Conservation (phyloP, 2,329 filamentous ascomycete species). For the Plectosphaerella plurivora region DNA sequence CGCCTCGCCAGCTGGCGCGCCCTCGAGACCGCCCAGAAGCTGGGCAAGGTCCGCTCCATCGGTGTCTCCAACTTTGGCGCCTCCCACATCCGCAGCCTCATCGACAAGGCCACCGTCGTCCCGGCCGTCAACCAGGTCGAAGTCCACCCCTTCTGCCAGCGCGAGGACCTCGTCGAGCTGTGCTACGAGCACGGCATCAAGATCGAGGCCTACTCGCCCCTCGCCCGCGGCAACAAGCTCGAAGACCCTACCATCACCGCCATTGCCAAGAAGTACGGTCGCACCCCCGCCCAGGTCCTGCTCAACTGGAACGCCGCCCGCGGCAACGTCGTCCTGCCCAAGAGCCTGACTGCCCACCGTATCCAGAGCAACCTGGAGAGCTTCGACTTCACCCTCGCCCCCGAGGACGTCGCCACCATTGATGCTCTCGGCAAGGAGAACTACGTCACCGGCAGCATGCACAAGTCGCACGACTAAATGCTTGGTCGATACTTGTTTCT, state of each 20-base stretch:
- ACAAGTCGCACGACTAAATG: slow-evolving; percentile 31
- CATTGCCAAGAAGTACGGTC: slow-evolving; percentile 50
- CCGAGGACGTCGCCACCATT: slow-evolving; percentile 39
- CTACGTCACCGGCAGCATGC: slow-evolving; percentile 27
- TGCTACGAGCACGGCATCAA: slow-evolving; percentile 76
- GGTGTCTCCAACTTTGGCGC: slow-evolving; percentile 28
- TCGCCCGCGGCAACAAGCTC: slow-evolving; percentile 31
- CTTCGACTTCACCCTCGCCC: slow-evolving; percentile 55
- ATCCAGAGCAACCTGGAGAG: slow-evolving; percentile 61
- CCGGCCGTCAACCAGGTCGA: slow-evolving; percentile 59
- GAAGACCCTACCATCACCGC: slow-evolving; percentile 51
- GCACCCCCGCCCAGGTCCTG: slow-evolving; percentile 53
- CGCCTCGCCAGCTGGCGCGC: slow-evolving; percentile 30
- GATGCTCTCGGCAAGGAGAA: slow-evolving; percentile 20
- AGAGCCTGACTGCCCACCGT: slow-evolving; percentile 54
- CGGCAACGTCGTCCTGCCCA: slow-evolving; percentile 59
- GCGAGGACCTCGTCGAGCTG: slow-evolving; percentile 19
- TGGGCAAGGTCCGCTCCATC: slow-evolving; percentile 44
- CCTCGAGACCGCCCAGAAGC: slow-evolving; percentile 12
- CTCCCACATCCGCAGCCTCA: slow-evolving; percentile 25
- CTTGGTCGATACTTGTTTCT: neutral
- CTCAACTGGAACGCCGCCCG: slow-evolving; percentile 55
- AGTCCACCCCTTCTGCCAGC: slow-evolving; percentile 57
- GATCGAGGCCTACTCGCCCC: slow-evolving; percentile 19
- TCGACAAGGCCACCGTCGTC: slow-evolving; percentile 35